A percentile compares a stretch with the other conserved stretches of the same genome.
Evolutionary conservation across 768 basidiomycete species (phyloP).

Genomic region (Lentinula guzmanii): DNA sequence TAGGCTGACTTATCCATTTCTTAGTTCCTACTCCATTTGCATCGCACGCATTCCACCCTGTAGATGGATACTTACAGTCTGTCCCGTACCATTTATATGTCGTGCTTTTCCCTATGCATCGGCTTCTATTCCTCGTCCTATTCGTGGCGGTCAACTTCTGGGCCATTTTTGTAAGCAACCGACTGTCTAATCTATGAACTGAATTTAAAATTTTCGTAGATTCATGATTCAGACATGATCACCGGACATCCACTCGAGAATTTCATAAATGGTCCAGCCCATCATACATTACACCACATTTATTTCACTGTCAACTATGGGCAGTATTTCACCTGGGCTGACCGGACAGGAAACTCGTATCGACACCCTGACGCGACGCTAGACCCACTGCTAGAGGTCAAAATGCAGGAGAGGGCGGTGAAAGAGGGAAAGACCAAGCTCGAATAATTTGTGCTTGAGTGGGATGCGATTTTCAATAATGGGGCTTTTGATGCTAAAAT

Average conservation of each 20-base stretch:
- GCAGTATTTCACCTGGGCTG: constrained; percentile 98
- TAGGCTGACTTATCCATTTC: constrained; percentile 6
- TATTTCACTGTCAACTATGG: constrained; percentile 98
- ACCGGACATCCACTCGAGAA: constrained; percentile 84
- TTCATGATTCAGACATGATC: constrained; percentile 99
- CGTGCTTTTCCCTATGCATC: constrained; percentile 88
- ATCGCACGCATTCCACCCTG: constrained; percentile 94
- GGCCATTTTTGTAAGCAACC: constrained; percentile 72
- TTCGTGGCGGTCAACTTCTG: constrained; percentile 94
- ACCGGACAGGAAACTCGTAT: constrained; percentile 79
- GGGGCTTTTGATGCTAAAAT: no score
- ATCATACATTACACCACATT: constrained; percentile 94
- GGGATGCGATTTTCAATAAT: neutral
- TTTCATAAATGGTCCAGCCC: constrained; percentile 95
- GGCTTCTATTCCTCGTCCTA: constrained; percentile 72
- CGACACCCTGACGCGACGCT: constrained; percentile 78
- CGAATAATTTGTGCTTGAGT: neutral
- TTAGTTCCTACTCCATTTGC: constrained; percentile 96
- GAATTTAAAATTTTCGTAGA: constrained; percentile 38
- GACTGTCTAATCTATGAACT: neutral
- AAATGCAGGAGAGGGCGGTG: constrained; percentile 17
- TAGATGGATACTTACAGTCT: constrained; percentile 93
- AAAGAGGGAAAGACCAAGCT: neutral
- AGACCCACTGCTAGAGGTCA: constrained; percentile 79
- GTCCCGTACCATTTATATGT: constrained; percentile 93